Base-by-base conservation (phyloP, 257 asterid species). In the Solanum chmielewskii region DNA sequence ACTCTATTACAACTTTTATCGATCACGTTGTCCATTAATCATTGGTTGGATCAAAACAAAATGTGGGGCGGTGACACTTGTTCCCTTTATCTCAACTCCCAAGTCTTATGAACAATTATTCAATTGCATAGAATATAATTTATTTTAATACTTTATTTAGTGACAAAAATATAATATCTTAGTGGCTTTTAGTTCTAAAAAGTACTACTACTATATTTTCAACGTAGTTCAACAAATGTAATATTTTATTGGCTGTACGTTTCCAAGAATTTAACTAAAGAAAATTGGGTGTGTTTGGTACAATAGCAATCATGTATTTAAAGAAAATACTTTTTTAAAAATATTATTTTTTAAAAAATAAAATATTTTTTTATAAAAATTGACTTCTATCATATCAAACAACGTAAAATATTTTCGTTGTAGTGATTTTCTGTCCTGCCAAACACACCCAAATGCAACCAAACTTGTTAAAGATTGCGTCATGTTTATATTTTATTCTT, bases 61-160 rank as follows among this genome's bases (percentile, higher is more conserved):
- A 76, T 76, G 81, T 76, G 81, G 83, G 59, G 83, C 59, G 35
- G 60, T 14, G 83, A 76, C 83, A 42, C 59, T 76, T n/a, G 60
- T 42, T 42, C n/a, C 21, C 3, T n/a, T 75, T 10, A 27, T 39
- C 13, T 41, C 59, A 76, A n/a, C 37, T 76, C 83, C 83, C 33
- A 41, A 76, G 21, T 37, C 82, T 76, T 76, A 2, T 41, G 83
- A 76, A 76, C 37, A 76, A 39, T 76, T 76, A 41, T 75, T 75
- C 23, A 41, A 76, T 23, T 11, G 7, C 59, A 76, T 41, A 35
- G 23, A 49, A 23, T 31, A 76, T 37, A 15, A 74, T 74, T 74
- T 76, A 23, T 74, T 41, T 21, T 18, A 76, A 76, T 35, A 42
- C 35, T 76, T 76, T 6, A 2, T 2, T 75, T 75, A 41, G 52